Evolutionary conservation across 1,139 yeast genomes (phyloP), one percentile per base, ranked within the genome.

Genomic region (Taphrina betulina): DNA sequence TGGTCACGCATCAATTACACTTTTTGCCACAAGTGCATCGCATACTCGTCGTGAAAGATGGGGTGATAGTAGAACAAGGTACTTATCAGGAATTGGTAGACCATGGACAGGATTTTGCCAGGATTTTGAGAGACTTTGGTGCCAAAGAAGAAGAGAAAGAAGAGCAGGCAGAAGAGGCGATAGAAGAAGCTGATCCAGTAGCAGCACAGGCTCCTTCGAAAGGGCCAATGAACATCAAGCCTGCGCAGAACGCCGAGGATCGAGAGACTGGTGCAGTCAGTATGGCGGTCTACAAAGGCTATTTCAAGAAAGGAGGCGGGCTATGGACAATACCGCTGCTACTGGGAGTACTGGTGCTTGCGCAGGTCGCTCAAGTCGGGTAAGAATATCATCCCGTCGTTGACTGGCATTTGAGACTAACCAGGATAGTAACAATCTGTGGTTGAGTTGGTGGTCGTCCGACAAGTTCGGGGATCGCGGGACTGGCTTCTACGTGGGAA

Each of bases 371-470:
- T 60, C 77, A 75, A 53, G 69, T 85, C 37, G 85, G 53, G 45
- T 41, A 17, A 41, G 34, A 7, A 22, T 38, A 4, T 38, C 31
- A 19, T 14, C 5, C 14, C 8, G 14, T 8, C 42, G 5, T 4
- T n/a, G n/a, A n/a, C n/a, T n/a, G n/a, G 4, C 41, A 2, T 19
- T 7, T 23, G 8, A 2, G 12, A 22, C 42, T 38, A 8, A 38
- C n/a, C 3, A 3, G 2, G 5, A 1, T 26, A 33, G 86, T 66
- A 76, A 85, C 34, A 85, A 84, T 63, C 82, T 83, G 19, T 89
- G 95, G 95, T 74, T 89, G 60, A 83, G 95, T 0, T 89, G 79
- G 68, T 89, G 96, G 96, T 76, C 85, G 2, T 78, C 76, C 19
- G 54, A 73, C 53, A 81, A 78, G 66, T 87, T 83, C 65, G 59